A percentile compares a stretch with the other conserved stretches of the same genome.
These are phyloP conservation scores for Solanum chmielewskii DNA, from an alignment of 257 asterid genomes.

Conservation along the genomic window DNA sequence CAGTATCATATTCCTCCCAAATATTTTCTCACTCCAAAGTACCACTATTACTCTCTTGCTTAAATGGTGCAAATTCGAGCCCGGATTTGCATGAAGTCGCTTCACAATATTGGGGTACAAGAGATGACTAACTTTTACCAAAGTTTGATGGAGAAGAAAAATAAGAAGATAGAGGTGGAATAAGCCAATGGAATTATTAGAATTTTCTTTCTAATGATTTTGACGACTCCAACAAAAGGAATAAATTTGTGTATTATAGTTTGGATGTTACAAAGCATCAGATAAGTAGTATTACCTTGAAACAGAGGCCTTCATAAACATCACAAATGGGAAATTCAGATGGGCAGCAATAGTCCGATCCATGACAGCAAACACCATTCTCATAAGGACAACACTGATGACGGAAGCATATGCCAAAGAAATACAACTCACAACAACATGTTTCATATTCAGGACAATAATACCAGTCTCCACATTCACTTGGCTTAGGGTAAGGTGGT, in stretches of 20 bases:
- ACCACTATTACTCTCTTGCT: not conserved
- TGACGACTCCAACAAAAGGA: not conserved
- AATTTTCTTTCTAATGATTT: not conserved
- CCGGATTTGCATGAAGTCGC: not conserved
- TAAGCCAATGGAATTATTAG: not conserved
- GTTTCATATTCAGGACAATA: constrained; percentile 11
- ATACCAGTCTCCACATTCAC: constrained; percentile 4
- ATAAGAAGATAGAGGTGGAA: not conserved
- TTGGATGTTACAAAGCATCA: not conserved
- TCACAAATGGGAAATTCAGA: constrained; percentile 20
- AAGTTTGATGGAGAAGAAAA: not conserved
- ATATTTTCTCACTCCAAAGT: not conserved
- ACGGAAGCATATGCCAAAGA: not conserved
- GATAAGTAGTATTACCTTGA: constrained; percentile 1
- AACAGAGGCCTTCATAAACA: constrained; percentile 7
- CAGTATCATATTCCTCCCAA: not conserved
- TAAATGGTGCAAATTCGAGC: not conserved
- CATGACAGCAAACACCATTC: constrained; percentile 12
- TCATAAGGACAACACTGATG: constrained; percentile 2
- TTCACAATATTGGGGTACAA: not conserved
- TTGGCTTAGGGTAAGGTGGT: not conserved
- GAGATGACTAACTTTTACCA: not conserved
- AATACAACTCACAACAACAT: constrained; percentile 7
- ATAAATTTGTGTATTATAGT: not conserved
- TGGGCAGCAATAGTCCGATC: constrained; percentile 15